Conservation (phyloP, 257 asterid genomes). For the Linderniella brevidens region DNA sequence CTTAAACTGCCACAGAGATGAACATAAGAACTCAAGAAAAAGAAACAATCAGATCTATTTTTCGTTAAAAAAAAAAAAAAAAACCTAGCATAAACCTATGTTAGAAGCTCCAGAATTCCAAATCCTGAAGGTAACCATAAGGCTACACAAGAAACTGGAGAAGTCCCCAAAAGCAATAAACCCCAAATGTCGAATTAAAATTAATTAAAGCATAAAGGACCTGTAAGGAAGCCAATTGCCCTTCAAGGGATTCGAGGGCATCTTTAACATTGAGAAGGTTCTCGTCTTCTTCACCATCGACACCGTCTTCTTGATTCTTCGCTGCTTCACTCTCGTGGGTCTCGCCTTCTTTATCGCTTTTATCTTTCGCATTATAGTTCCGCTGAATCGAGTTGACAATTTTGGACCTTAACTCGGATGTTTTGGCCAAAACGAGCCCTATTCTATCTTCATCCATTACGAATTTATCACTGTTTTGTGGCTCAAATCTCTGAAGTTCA, state of each 20-base stretch:
- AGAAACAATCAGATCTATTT: too few relatives aligned
- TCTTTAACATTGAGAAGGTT: slow-evolving; percentile 50
- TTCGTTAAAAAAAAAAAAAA: too few relatives aligned
- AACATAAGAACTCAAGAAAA: too few relatives aligned
- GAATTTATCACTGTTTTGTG: not conserved
- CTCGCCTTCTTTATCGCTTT: slow-evolving; percentile 11
- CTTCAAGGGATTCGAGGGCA: slow-evolving; percentile 77
- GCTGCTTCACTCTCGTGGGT: slow-evolving; percentile 10
- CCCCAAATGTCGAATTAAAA: not conserved
- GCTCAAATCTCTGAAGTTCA: too few relatives aligned
- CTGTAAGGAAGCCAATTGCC: slow-evolving; percentile 63
- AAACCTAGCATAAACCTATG: too few relatives aligned
- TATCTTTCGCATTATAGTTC: slow-evolving; percentile 9
- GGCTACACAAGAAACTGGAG: not conserved
- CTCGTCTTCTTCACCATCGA: slow-evolving; percentile 39
- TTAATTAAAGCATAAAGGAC: slow-evolving; percentile 6
- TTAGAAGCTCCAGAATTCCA: too few relatives aligned
- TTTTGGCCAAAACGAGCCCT: slow-evolving; percentile 28
- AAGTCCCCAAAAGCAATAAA: slow-evolving; percentile 1
- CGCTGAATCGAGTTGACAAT: slow-evolving; percentile 25
- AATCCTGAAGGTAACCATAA: too few relatives aligned
- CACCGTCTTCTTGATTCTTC: slow-evolving; percentile 14
- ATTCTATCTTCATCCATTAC: slow-evolving; percentile 30
- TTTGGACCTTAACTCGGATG: slow-evolving; percentile 35
- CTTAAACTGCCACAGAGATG: too few relatives aligned